Evolutionary conservation across 352 stramenopile genomes (phyloP).

Genomic region (Phytopythium cucurbitacearum): DNA sequence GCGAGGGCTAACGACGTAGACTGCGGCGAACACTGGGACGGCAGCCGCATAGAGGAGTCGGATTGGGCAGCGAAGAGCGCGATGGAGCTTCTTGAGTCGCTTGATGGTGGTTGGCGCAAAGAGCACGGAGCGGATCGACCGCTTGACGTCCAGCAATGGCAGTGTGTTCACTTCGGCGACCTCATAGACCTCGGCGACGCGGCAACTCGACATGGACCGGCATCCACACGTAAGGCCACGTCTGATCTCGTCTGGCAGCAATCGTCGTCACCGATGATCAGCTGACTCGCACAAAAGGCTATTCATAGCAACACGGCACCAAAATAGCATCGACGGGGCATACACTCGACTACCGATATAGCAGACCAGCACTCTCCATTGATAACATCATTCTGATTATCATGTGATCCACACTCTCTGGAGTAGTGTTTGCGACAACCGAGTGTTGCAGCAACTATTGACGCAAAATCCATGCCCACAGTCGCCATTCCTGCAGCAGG

Average conservation of each 20-base stretch:
- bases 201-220: background rate
- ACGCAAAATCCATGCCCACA: too few species aligned
- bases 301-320: too few species aligned
- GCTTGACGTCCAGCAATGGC: slow-evolving; percentile 6
- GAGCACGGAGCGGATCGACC: slow-evolving; percentile 8
- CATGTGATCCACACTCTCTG: too few species aligned
- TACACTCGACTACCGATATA: too few species aligned
- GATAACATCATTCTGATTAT: too few species aligned
- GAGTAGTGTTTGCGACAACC: too few species aligned
- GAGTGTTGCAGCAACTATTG: too few species aligned
- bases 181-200: slow-evolving; percentile 7
- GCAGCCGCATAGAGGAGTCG: slow-evolving; percentile 1
- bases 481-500: too few species aligned
- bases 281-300: too few species aligned
- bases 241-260: background rate
- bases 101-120: background rate
- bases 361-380: too few species aligned
- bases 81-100: slow-evolving; percentile 1
- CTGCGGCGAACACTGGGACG: background rate
- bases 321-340: too few species aligned
- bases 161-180: slow-evolving; percentile 7
- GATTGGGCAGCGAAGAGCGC: background rate
- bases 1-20: background rate
- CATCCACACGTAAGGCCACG: background rate
- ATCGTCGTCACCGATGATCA: background rate